Evolutionary conservation across 371 early-diverging fungal genomes (phyloP), one percentile per base, ranked within the genome.

Genomic region (Thermomucor indicae-seudaticae): DNA sequence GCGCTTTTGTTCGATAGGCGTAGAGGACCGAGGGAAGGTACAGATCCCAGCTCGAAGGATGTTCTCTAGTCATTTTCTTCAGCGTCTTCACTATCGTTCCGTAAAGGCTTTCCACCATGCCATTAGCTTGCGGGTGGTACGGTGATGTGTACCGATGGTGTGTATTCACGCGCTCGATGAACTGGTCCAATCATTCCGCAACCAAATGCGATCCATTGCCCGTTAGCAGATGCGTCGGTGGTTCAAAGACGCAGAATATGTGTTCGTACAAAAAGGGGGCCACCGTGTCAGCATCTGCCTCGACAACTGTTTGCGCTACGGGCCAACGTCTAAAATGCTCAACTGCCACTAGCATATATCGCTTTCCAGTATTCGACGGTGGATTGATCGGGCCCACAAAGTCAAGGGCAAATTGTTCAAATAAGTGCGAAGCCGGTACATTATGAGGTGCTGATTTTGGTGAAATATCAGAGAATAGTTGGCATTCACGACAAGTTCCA

Each of bases 1-100:
- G 55, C 2, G 32, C 23, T 29, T 54, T 48, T 1, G 55, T 47
- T 11, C 55, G 23, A 17, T 54, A 54, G 0, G 55, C 47, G 23
- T 47, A 53, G 1, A 53, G 25, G 4, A 45, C 47, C 2, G 40
- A 14, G 14, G 23, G 32, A 11, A 54, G 10, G 28, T 47, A 28
- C 0, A 31, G 10, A 43, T 54, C 55, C 55, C 42, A 54, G 10
- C 11, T 41, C 7, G 12, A 4, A 0, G 43, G 47, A 14, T 48
- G 6, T 14, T 17, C 22, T 14, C 30, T 16, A 7, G 39, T 11
- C 0, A 53, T 17, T 27, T 52, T 52, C 3, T 25, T 19, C 1
- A 52, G 16, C 1, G 44, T n/a, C 37, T 5, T 25, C 30, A 14
- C 14, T 5, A 53, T 8, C 1, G 31, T 30, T 0, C 46, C 53